Evolutionary conservation across 2,329 filamentous ascomycete genomes (phyloP).

Genomic region (Ambrosiella cleistominuta): DNA sequence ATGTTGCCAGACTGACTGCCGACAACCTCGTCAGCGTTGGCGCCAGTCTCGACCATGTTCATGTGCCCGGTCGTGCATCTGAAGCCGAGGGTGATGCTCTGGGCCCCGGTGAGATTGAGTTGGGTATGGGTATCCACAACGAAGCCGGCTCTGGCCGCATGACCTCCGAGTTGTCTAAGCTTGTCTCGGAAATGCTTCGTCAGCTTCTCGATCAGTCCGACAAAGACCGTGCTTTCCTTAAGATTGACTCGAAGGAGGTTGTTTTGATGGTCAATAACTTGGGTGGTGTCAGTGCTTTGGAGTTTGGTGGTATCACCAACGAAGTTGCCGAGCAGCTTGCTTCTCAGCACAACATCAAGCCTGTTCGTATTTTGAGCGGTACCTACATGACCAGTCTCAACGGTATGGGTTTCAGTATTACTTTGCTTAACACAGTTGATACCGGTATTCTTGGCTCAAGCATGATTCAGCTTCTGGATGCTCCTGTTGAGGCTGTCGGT

Average conservation of each 20-base stretch:
- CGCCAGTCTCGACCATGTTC: conserved; percentile 75
- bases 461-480: conserved; percentile 54
- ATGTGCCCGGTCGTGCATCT: conserved; percentile 59
- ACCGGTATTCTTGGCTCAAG: conserved; percentile 40
- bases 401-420: conserved; percentile 57
- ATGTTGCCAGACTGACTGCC: conserved; percentile 52
- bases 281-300: conserved; percentile 53
- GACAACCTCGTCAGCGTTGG: conserved; percentile 72
- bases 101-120: conserved; percentile 37
- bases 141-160: conserved; percentile 40
- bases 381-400: conserved; percentile 69
- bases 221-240: conserved; percentile 51
- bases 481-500: conserved; percentile 49
- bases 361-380: conserved; percentile 47
- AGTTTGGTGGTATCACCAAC: conserved; percentile 52
- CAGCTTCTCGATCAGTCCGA: conserved; percentile 51
- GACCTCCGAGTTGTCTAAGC: conserved; percentile 32
- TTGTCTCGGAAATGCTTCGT: conserved; percentile 48
- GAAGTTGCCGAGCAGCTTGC: conserved; percentile 50
- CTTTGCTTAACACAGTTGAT: conserved; percentile 45
- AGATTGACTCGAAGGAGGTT: conserved; percentile 43
- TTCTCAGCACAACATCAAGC: conserved; percentile 38
- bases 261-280: conserved; percentile 61
- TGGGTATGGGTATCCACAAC: conserved; percentile 68
- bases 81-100: conserved; percentile 35